Conservation (phyloP, 768 basidiomycete genomes). For the Boletus tomentosulus region DNA sequence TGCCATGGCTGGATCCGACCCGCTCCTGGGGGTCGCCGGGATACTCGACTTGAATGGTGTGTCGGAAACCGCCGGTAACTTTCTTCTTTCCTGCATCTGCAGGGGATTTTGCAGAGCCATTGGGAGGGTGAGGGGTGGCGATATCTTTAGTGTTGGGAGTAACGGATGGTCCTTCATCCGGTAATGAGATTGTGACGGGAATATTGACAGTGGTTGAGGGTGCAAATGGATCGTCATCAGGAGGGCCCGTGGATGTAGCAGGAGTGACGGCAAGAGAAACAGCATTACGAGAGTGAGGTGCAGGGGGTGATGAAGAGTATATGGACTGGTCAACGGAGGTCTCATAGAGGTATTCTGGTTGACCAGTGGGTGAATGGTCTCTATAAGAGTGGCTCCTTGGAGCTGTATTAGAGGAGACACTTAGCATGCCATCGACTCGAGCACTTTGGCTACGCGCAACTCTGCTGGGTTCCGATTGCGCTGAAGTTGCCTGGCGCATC, state of each 20-base stretch:
- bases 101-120: constrained; percentile 31
- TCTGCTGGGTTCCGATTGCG: constrained; percentile 25
- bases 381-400: constrained; percentile 44
- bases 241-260: constrained; percentile 35
- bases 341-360: constrained; percentile 74
- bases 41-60: constrained; percentile 98
- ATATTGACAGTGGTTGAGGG: constrained; percentile 30
- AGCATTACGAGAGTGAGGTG: constrained; percentile 37
- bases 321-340: constrained; percentile 59
- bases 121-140: constrained; percentile 18
- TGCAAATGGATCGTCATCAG: constrained; percentile 75
- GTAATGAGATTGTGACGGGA: constrained; percentile 27
- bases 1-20: constrained; percentile 19
- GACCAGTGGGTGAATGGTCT: constrained; percentile 40
- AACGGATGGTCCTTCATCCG: constrained; percentile 21
- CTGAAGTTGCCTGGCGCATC: constrained; percentile 55
- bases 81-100: constrained; percentile 46
- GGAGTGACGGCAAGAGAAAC: constrained; percentile 42
- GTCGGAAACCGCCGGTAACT: constrained; percentile 52
- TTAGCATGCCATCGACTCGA: constrained; percentile 44
- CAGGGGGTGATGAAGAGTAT: constrained; percentile 35
- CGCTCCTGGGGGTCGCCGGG: constrained; percentile 45
- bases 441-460: constrained; percentile 52
- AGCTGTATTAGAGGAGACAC: constrained; percentile 30
- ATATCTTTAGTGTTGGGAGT: constrained; percentile 18